Evolutionary conservation across 352 stramenopile species (phyloP).

Genomic region (Globisporangium orthogonon): DNA sequence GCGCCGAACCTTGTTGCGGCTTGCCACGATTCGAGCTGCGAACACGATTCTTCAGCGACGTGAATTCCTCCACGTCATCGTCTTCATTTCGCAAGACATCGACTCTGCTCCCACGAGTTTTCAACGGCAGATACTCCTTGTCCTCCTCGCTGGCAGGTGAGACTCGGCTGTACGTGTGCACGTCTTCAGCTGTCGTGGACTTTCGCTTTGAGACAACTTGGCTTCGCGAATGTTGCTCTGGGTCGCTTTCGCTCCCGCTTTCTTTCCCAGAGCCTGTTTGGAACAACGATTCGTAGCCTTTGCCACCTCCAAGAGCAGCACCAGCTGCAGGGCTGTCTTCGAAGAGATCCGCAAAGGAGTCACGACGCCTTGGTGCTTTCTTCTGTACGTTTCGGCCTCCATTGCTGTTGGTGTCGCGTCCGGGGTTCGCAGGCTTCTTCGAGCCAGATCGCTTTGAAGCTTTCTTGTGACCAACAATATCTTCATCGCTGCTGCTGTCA

Average conservation of each 20-base stretch:
- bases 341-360: constrained; percentile 77
- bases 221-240: background rate
- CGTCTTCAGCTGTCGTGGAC: background rate
- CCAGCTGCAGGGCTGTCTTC: constrained; percentile 35
- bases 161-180: background rate
- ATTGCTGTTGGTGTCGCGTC: background rate
- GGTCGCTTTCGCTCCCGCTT: constrained; percentile 1
- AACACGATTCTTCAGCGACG: constrained; percentile 17
- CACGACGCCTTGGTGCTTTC: constrained; percentile 23
- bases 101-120: background rate
- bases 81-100: background rate
- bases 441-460: background rate
- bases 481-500: constrained; percentile 44
- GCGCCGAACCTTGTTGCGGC: background rate
- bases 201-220: background rate
- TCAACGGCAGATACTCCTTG: constrained; percentile 5
- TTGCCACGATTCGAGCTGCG: background rate
- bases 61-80: constrained; percentile 14
- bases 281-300: constrained; percentile 58
- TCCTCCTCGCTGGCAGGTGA: background rate
- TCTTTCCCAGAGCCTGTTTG: constrained; percentile 15
- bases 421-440: constrained; percentile 16
- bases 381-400: constrained; percentile 4
- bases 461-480: constrained; percentile 12
- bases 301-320: constrained; percentile 17